Evolutionary conservation across 1,284 basidiomycete genomes (phyloP).

Genomic region (Pisolithus thermaeus): DNA sequence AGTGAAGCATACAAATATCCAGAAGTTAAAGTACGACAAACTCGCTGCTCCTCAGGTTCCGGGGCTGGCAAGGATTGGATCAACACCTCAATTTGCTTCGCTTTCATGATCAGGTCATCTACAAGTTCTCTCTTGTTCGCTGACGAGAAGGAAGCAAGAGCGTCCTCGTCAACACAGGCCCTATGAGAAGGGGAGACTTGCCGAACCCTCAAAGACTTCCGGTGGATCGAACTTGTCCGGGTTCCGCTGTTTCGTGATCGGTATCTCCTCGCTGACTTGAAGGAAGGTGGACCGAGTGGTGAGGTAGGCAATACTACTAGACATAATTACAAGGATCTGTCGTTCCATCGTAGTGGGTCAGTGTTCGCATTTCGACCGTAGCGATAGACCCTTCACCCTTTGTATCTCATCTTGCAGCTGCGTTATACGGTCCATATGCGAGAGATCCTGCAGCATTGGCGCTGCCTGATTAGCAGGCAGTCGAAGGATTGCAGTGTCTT

Average conservation of each 20-base stretch:
- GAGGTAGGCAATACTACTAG: slow-evolving; percentile 68
- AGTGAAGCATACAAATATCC: background rate
- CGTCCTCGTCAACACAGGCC: background rate
- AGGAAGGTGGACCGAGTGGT: slow-evolving; percentile 66
- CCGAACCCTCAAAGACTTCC: slow-evolving; percentile 60
- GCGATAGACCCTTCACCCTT: slow-evolving; percentile 41
- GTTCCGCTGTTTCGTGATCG: slow-evolving; percentile 68
- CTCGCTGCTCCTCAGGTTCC: slow-evolving; percentile 69
- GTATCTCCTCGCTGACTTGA: slow-evolving; percentile 67
- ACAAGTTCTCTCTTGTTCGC: slow-evolving; percentile 79
- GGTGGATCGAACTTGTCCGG: slow-evolving; percentile 64
- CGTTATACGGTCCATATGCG: slow-evolving; percentile 85
- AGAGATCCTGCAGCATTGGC: slow-evolving; percentile 76
- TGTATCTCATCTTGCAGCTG: slow-evolving; percentile 86
- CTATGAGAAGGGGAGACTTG: background rate
- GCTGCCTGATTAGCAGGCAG: background rate
- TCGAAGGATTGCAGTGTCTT: too few relatives aligned
- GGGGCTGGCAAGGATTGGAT: slow-evolving; percentile 72
- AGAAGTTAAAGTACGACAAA: slow-evolving; percentile 14
- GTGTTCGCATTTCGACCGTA: background rate
- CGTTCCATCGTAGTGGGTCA: background rate
- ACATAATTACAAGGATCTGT: slow-evolving; percentile 79
- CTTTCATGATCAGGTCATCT: slow-evolving; percentile 71
- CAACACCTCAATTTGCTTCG: slow-evolving; percentile 78
- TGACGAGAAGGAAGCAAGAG: slow-evolving; percentile 24